These are phyloP conservation scores for Meredithiella fracta DNA, from an alignment of 2,329 filamentous ascomycete species.

Conservation along the genomic window DNA sequence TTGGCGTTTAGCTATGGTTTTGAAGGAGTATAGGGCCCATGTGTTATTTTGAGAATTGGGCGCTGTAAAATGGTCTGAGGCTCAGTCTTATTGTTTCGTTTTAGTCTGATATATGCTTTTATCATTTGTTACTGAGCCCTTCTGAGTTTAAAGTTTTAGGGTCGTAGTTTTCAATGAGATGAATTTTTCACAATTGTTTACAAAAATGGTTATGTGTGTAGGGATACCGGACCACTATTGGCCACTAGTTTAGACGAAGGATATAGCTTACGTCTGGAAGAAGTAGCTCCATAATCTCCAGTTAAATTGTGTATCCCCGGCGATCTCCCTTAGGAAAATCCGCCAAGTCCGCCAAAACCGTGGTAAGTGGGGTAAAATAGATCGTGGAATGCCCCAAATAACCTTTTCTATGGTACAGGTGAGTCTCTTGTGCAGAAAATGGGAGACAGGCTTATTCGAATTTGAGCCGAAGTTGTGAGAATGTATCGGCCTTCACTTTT, in stretches of 20 bases:
- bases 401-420: neutral
- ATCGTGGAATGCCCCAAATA: neutral
- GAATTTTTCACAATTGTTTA: neutral
- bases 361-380: neutral
- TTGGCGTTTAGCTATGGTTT: neutral
- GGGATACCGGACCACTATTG: neutral
- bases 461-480: neutral
- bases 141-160: neutral
- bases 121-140: neutral
- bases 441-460: neutral
- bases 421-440: neutral
- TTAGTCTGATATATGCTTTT: neutral
- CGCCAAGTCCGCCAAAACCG: neutral
- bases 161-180: neutral
- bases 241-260: neutral
- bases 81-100: neutral
- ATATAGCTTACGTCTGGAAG: neutral
- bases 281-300: neutral
- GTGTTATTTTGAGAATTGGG: neutral
- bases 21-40: neutral
- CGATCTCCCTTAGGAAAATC: neutral
- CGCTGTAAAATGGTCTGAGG: neutral
- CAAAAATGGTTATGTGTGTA: neutral
- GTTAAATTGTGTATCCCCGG: neutral
- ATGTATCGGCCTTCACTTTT: no score